Evolutionary conservation across 371 early-diverging fungal genomes (phyloP).

Genomic region (Syncephalastrum racemosum): DNA sequence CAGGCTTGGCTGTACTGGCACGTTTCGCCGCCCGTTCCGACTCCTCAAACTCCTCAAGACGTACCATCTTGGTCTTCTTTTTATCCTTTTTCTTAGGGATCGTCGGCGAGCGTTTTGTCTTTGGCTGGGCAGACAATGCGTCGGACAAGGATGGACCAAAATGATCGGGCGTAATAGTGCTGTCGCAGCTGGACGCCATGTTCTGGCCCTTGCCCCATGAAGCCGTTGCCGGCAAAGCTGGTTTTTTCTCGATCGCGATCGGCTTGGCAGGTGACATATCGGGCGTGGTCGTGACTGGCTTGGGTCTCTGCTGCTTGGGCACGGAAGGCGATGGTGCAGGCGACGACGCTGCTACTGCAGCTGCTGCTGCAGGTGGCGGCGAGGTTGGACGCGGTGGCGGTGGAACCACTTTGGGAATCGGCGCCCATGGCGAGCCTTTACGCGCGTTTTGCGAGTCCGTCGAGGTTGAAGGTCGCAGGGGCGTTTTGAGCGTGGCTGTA

Average conservation of each 20-base stretch:
- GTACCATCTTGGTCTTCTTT: constrained; percentile 47
- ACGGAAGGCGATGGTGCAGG: constrained; percentile 12
- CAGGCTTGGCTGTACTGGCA: too few species aligned
- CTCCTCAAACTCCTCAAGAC: constrained; percentile 44
- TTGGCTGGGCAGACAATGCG: constrained; percentile 42
- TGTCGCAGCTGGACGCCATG: constrained; percentile 27
- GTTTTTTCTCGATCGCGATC: constrained; percentile 30
- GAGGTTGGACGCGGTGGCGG: constrained; percentile 19
- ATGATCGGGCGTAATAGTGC: constrained; percentile 38
- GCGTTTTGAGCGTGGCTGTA: constrained; percentile 6
- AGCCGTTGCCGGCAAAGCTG: constrained; percentile 64
- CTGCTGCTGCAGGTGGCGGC: constrained; percentile 6
- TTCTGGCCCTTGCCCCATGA: constrained; percentile 57
- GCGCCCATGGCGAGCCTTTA: constrained; percentile 31
- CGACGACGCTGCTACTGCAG: background rate
- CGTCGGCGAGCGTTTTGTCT: constrained; percentile 37
- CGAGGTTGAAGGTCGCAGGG: constrained; percentile 9
- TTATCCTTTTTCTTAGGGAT: constrained; percentile 44
- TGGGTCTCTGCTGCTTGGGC: constrained; percentile 10
- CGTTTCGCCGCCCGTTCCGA: background rate
- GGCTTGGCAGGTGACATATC: constrained; percentile 18
- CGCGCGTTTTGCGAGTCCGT: constrained; percentile 1
- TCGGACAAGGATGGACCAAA: constrained; percentile 50
- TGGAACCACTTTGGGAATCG: constrained; percentile 42
- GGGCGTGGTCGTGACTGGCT: constrained; percentile 16